phyloP scores from a whole-genome alignment of 768 basidiomycete species.

The Coprinellus aureogranulatus region DNA sequence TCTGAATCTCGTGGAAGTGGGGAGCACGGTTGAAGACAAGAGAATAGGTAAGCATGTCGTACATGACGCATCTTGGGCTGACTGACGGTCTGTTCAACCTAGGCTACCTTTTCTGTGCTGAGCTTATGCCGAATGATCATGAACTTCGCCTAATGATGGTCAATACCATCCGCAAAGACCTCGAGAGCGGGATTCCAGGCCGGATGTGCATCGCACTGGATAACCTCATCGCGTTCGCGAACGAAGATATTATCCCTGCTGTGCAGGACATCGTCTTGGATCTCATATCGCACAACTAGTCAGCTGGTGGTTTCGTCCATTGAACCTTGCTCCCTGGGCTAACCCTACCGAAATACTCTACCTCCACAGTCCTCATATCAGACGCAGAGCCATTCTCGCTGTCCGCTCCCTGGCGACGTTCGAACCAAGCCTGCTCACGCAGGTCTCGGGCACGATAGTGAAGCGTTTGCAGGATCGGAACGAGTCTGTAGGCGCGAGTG shows the following conservation, averaged over 20 bases:
- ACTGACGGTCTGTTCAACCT: no score
- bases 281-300: slow-evolving; percentile 74
- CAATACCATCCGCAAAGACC: slow-evolving; percentile 85
- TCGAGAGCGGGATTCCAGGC: slow-evolving; percentile 55
- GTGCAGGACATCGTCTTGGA: slow-evolving; percentile 63
- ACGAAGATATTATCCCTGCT: slow-evolving; percentile 72
- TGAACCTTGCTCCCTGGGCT: not conserved
- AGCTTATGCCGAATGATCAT: slow-evolving; percentile 65
- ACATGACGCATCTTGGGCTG: no score
- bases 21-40: slow-evolving; percentile 57
- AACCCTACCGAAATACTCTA: not conserved
- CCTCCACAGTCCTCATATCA: slow-evolving; percentile 50
- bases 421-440: slow-evolving; percentile 45
- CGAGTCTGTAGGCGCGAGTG: slow-evolving; percentile 42
- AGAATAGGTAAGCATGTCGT: slow-evolving; percentile 73
- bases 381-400: slow-evolving; percentile 60
- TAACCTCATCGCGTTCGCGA: slow-evolving; percentile 58
- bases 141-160: slow-evolving; percentile 81
- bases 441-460: slow-evolving; percentile 36
- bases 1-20: slow-evolving; percentile 72
- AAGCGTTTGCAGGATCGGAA: slow-evolving; percentile 46
- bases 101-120: slow-evolving; percentile 80
- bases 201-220: slow-evolving; percentile 74
- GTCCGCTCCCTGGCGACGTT: slow-evolving; percentile 49
- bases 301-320: slow-evolving; percentile 45